Conservation (phyloP, 75 land plant species). For the Picea sitchensis region DNA sequence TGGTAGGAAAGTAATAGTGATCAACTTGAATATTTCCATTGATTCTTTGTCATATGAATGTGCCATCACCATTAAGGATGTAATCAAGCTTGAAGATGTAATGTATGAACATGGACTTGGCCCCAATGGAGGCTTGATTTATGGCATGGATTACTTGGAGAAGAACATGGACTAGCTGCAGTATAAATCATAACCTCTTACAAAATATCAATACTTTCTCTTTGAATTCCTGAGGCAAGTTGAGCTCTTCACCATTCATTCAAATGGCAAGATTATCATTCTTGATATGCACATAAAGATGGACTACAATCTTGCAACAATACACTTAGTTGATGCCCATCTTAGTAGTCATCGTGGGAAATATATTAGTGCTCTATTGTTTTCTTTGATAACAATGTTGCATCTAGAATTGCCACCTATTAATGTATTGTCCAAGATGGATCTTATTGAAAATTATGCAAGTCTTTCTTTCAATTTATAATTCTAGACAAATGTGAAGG, state of each 20-base stretch:
- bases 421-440: slow-evolving; percentile 83
- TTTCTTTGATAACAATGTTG: slow-evolving; percentile 86
- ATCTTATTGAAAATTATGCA: slow-evolving; percentile 66
- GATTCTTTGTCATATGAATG: slow-evolving; percentile 96
- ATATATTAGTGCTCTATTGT: slow-evolving; percentile 81
- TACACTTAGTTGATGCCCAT: slow-evolving; percentile 96
- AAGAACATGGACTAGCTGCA: slow-evolving; percentile 93
- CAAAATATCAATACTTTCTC: slow-evolving; percentile 82
- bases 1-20: slow-evolving; percentile 93
- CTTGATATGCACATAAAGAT: slow-evolving; percentile 71
- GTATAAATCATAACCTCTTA: slow-evolving; percentile 66
- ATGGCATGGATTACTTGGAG: slow-evolving; percentile 98
- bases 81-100: slow-evolving; percentile 88
- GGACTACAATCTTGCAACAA: slow-evolving; percentile 81
- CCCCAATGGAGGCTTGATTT: slow-evolving; percentile 97
- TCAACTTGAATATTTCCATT: slow-evolving; percentile 97
- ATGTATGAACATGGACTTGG: slow-evolving; percentile 92
- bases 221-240: slow-evolving; percentile 99
- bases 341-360: slow-evolving; percentile 97
- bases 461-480: slow-evolving; percentile 83
- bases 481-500: slow-evolving; percentile 95
- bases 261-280: slow-evolving; percentile 84
- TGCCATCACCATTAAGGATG: slow-evolving; percentile 87
- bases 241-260: slow-evolving; percentile 88
- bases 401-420: slow-evolving; percentile 94